Base-by-base conservation (phyloP, 2,329 filamentous ascomycete genomes). In the Balansia obtecta region DNA sequence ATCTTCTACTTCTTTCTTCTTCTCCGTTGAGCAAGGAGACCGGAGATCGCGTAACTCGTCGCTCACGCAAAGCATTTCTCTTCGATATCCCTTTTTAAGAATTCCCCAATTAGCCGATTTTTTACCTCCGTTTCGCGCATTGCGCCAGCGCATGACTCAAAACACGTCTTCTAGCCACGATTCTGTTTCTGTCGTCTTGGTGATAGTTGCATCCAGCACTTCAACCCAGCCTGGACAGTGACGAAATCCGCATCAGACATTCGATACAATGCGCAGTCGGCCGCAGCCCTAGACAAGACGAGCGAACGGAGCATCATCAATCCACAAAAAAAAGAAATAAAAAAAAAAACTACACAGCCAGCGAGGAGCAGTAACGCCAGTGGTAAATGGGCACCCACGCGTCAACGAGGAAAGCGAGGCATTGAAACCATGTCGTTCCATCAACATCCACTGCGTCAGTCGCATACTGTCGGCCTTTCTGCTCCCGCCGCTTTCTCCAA, bases 371-470 rank as follows among this genome's bases (percentile, higher is more conserved):
- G 18, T 27, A 16, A 16, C 30, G 40, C 2, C 39, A 13, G 18
- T 34, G 30, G 49, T 38, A 20, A 30, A 41, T 18, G 38, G 16
- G 30, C 9, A 41, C 37, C 20, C 34, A 50, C 53, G 52, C 54
- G 53, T 51, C 49, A 47, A 50, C 56, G 51, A 42, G 55, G 54
- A 38, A 50, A 32, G 55, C 56, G 46, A 56, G 52, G 57, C 52
- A 55, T 57, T 58, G 57, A 61, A 59, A 59, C 47, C 45, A 82
- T 79, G 73, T 78, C 77, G 66, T 72, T 75, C 69, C 74, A 75
- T 52, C 70, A 72, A 56, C 76, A 79, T 62, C 74, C 77, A 50
- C 72, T 82, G 52, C 74, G 77, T 57, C 77, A 81, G 63, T 72
- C 75, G 56, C 73, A 74, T 53, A 75, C 72, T 50, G 61, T 68